Base-by-base conservation (phyloP, 2,329 filamentous ascomycete genomes). In the Fusarium camptoceras region DNA sequence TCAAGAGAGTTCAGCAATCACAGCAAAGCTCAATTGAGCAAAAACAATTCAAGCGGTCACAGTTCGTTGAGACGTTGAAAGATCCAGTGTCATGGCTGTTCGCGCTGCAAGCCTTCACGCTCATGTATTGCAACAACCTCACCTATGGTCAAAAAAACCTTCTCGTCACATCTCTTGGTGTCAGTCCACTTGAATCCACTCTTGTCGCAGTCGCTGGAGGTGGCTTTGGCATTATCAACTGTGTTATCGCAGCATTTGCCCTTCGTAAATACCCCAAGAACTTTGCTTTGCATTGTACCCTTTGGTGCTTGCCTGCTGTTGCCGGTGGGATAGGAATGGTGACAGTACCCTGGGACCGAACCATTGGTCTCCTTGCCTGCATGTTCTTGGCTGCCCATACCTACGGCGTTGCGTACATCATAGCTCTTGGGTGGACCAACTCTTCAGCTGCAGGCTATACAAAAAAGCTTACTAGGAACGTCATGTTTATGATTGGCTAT, bases 381-480 rank as follows among this genome's bases (percentile, higher is more conserved):
- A 59, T 77, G 18, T 57, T 76, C n/a, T 71, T 77, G 4, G 74
- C 75, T 8, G 78, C 78, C 11, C 76, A 81, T 25, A 81, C 78
- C 1, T 82, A 80, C 16, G 72, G 72, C 24, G 71, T 71, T 24
- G 62, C 60, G 11, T 64, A 64, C 3, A 64, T 64, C 37, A 64
- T 64, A 4, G 60, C 60, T 4, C 4, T 64, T 22, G 60, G 60
- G 1, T 64, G 60, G 60, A 60, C 60, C 15, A 64, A 60, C 16
- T 64, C 60, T 2, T 64, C 59, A 24, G 60, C 60, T 9, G 60
- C 60, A 8, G 60, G 60, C 5, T 64, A 64, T 8, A 64, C 60
- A 5, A 83, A 83, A 70, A 83, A 83, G 64, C 78, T 82, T 4
- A 82, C 81, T 5, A 76, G 80, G 2, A 81, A 81, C 14, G 81